These are phyloP conservation scores for Nannochloris sp. DNA, from an alignment of 139 green algal genomes.

Conservation along the genomic window DNA sequence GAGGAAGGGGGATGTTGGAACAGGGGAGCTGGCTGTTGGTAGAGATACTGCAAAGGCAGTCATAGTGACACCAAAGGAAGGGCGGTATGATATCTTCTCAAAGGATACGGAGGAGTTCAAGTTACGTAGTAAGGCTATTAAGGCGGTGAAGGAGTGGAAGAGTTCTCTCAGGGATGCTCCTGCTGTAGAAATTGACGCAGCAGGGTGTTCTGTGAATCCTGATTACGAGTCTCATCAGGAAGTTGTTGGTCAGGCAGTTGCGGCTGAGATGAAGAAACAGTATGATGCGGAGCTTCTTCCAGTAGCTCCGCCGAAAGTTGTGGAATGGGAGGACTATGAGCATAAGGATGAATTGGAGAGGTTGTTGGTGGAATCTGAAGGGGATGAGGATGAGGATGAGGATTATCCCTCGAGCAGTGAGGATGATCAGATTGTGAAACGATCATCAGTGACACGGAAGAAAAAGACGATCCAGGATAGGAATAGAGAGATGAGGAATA, in stretches of 20 bases:
- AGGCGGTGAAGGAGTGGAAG: not conserved
- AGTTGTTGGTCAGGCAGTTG: conserved; percentile 65
- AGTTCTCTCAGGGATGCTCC: not conserved
- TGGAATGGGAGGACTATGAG: conserved; percentile 15
- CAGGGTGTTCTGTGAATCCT: conserved; percentile 82
- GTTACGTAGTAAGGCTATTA: not conserved
- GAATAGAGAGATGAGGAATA: conserved; percentile 9
- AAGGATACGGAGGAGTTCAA: too few species aligned
- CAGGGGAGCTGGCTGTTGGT: too few species aligned
- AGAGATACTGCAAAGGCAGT: too few species aligned
- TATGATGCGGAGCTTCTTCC: conserved; percentile 28
- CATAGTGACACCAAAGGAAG: too few species aligned
- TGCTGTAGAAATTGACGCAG: conserved; percentile 56
- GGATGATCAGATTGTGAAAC: conserved; percentile 12
- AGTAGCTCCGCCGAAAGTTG: conserved; percentile 6
- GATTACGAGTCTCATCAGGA: conserved; percentile 62
- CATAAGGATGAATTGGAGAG: conserved; percentile 33
- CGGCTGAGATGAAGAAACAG: conserved; percentile 57
- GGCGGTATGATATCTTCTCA: too few species aligned
- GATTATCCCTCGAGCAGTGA: not conserved
- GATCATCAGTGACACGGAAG: conserved; percentile 21
- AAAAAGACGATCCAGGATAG: conserved; percentile 17
- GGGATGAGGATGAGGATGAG: conserved; percentile 2
- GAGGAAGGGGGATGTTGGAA: not conserved
- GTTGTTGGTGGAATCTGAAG: conserved; percentile 29